phyloP scores from a whole-genome alignment of 2,329 filamentous ascomycete genomes.

The Clonostachys rhizophaga region DNA sequence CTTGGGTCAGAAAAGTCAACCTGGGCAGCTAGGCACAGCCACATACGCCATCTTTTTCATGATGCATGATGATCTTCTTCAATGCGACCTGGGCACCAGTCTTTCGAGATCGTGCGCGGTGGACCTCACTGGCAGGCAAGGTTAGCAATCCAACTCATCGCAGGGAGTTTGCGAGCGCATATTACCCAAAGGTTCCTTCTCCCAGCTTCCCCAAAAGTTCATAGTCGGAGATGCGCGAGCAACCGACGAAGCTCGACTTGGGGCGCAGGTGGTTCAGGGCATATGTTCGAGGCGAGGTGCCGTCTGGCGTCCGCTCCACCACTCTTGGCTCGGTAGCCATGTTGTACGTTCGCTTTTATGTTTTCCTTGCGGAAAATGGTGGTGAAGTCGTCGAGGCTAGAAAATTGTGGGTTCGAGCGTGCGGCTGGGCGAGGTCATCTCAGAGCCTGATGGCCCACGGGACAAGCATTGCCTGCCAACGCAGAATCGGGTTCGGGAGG shows the following conservation, averaged over 20 bases:
- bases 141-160: neutral
- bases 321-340: neutral
- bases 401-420: too few relatives aligned
- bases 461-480: too few relatives aligned
- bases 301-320: slow-evolving; percentile 22
- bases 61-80: slow-evolving; percentile 99
- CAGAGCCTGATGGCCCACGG: too few relatives aligned
- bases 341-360: too few relatives aligned
- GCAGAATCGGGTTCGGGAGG: too few relatives aligned
- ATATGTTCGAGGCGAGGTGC: slow-evolving; percentile 50
- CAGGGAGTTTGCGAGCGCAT: neutral
- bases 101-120: slow-evolving; percentile 76
- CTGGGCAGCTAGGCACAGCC: neutral
- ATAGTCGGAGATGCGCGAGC: slow-evolving; percentile 78
- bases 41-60: slow-evolving; percentile 90
- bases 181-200: slow-evolving; percentile 88
- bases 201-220: slow-evolving; percentile 80
- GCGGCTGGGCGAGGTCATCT: too few relatives aligned
- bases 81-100: slow-evolving; percentile 76
- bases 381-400: too few relatives aligned
- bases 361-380: too few relatives aligned
- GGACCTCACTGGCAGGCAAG: slow-evolving; percentile 63
- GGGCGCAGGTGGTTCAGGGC: slow-evolving; percentile 51
- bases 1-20: slow-evolving; percentile 6
- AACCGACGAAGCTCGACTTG: slow-evolving; percentile 69